Evolutionary conservation across 139 green algal species (phyloP).

Genomic region (Coelastrella sp.): DNA sequence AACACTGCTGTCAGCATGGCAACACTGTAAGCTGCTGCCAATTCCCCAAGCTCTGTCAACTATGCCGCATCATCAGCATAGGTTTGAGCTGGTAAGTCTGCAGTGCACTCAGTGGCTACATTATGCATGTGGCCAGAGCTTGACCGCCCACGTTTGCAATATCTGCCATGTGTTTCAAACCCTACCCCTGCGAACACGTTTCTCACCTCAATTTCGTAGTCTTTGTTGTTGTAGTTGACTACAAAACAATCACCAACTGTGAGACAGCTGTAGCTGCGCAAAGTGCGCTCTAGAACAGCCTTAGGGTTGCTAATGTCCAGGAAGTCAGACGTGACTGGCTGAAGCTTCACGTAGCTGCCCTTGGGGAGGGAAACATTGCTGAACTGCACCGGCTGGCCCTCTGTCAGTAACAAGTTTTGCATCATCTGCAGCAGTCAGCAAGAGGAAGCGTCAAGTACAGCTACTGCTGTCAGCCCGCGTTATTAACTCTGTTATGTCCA

Average conservation of each 20-base stretch:
- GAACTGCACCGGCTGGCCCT: constrained; percentile 93
- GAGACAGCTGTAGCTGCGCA: constrained; percentile 91
- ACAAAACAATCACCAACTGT: constrained; percentile 90
- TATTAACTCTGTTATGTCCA: too few species aligned
- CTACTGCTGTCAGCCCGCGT: too few species aligned
- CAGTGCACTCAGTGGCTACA: too few species aligned
- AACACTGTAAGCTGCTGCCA: too few species aligned
- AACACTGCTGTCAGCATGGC: neutral
- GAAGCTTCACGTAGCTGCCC: constrained; percentile 96
- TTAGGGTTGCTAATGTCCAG: constrained; percentile 52
- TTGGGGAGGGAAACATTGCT: constrained; percentile 92
- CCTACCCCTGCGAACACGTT: neutral
- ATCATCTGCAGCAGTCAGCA: constrained; percentile 87
- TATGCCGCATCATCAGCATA: neutral
- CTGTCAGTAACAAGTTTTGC: constrained; percentile 95
- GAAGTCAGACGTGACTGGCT: constrained; percentile 81
- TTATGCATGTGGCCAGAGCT: too few species aligned
- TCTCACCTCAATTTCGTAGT: constrained; percentile 90
- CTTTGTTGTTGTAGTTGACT: constrained; percentile 97
- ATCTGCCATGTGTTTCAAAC: too few species aligned
- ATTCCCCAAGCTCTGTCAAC: too few species aligned
- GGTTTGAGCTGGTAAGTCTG: too few species aligned
- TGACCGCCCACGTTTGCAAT: too few species aligned
- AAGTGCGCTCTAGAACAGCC: constrained; percentile 95
- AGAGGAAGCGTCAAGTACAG: neutral